Evolutionary conservation across 352 stramenopile genomes (phyloP).

Genomic region (Pythium monospermum): DNA sequence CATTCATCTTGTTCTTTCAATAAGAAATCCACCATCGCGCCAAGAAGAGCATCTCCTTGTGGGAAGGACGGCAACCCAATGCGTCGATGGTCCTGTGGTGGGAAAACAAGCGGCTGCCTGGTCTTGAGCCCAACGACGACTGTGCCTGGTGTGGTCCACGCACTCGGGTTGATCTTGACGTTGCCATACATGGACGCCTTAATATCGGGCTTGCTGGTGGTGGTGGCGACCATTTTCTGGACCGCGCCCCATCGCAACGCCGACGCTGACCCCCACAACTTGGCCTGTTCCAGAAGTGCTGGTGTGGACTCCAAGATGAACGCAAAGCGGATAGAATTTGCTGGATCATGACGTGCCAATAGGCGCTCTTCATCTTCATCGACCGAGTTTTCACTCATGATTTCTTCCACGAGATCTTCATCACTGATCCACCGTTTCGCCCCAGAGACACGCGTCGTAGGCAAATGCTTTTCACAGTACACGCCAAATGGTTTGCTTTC

Average conservation of each 20-base stretch:
- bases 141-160: conserved; percentile 34
- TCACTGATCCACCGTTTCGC: conserved; percentile 84
- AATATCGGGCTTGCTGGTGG: conserved; percentile 20
- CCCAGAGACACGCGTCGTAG: conserved; percentile 49
- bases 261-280: conserved; percentile 38
- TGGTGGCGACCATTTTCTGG: too few species aligned
- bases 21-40: conserved; percentile 74
- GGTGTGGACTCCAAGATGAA: conserved; percentile 79
- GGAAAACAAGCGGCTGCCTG: conserved; percentile 41
- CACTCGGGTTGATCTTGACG: conserved; percentile 32
- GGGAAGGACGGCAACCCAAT: conserved; percentile 57
- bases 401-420: conserved; percentile 78
- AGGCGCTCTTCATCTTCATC: conserved; percentile 31
- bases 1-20: conserved; percentile 62
- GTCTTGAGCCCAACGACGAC: conserved; percentile 42
- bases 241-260: conserved; percentile 27
- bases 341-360: conserved; percentile 18
- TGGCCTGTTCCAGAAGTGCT: conserved; percentile 43
- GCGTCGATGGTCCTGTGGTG: conserved; percentile 27
- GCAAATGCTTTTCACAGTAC: conserved; percentile 84
- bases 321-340: conserved; percentile 41
- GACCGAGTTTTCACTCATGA: conserved; percentile 67
- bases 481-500: conserved; percentile 62
- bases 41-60: conserved; percentile 34
- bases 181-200: conserved; percentile 24